These are phyloP conservation scores for Trichoderma atrobrunneum DNA, from an alignment of 2,329 filamentous ascomycete species.

Conservation along the genomic window DNA sequence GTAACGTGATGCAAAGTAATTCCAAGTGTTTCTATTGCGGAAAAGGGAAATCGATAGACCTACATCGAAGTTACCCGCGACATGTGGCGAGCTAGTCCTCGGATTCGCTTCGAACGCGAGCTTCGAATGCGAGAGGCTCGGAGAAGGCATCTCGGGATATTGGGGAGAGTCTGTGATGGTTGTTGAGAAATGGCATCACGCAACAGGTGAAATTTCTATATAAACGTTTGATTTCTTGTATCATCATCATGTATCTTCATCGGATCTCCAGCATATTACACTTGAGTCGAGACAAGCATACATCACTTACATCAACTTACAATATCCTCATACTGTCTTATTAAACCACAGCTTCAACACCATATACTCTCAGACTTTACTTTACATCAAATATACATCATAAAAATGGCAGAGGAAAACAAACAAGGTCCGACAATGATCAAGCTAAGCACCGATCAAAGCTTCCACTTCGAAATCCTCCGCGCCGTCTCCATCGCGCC, in stretches of 20 bases:
- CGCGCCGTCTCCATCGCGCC: slow-evolving; percentile 23
- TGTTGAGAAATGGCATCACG: neutral
- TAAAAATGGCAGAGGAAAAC: neutral
- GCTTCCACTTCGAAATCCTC: slow-evolving; percentile 29
- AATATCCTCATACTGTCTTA: neutral
- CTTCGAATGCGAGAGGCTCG: too few relatives aligned
- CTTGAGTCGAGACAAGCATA: neutral
- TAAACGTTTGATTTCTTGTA: neutral
- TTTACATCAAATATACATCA: neutral
- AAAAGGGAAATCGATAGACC: neutral
- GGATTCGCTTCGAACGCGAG: neutral
- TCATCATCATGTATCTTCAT: neutral
- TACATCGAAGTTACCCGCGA: neutral
- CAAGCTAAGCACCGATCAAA: slow-evolving; percentile 24
- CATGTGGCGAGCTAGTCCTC: neutral
- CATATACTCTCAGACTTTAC: neutral
- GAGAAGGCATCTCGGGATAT: neutral
- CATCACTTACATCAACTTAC: neutral
- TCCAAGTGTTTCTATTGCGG: neutral
- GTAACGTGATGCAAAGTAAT: neutral
- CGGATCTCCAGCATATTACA: accelerated
- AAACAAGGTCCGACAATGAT: slow-evolving; percentile 16
- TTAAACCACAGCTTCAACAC: neutral
- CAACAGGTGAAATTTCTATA: neutral
- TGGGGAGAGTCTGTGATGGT: neutral